phyloP scores from a whole-genome alignment of 495 filamentous ascomycete genomes.

The Hypomontagnella monticulosa region DNA sequence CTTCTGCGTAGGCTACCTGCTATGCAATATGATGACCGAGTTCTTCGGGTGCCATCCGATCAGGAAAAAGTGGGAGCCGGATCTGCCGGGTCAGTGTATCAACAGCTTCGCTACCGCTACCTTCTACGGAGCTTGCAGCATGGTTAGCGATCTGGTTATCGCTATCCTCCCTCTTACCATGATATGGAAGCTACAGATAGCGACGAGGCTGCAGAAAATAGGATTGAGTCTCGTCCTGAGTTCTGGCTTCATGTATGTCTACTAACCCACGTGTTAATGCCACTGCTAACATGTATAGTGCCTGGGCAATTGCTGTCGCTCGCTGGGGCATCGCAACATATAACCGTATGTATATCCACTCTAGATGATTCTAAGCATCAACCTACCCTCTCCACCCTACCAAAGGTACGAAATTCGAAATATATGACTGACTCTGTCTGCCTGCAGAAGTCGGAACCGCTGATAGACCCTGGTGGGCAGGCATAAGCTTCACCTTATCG shows the following conservation, averaged over 20 bases:
- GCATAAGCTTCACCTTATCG: constrained; percentile 43
- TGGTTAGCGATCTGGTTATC: constrained; percentile 38
- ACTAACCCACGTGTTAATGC: not conserved
- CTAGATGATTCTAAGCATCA: not conserved
- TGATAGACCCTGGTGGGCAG: constrained; percentile 42
- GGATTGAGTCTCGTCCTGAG: constrained; percentile 38
- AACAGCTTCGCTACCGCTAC: constrained; percentile 34
- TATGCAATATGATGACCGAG: constrained; percentile 51
- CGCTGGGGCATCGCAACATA: constrained; percentile 44
- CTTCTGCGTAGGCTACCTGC: constrained; percentile 49
- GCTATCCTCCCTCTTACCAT: constrained; percentile 41
- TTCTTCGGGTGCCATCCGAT: constrained; percentile 50
- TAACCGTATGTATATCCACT: constrained; percentile 28
- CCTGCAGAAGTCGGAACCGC: constrained; percentile 22
- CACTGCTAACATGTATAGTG: constrained; percentile 23
- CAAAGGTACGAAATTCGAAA: not conserved
- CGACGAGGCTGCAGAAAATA: constrained; percentile 29
- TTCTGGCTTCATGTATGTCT: constrained; percentile 39
- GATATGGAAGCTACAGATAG: constrained; percentile 38
- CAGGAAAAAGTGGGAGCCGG: constrained; percentile 48
- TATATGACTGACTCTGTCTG: constrained; percentile 4
- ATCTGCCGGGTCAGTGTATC: constrained; percentile 47
- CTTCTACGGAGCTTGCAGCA: constrained; percentile 35
- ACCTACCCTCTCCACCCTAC: too few species aligned
- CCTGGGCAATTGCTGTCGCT: constrained; percentile 47